Percentiles rank a stretch among this genome's conserved stretches.
Conservation (phyloP, 306 rosid species). For the Geum urbanum region DNA sequence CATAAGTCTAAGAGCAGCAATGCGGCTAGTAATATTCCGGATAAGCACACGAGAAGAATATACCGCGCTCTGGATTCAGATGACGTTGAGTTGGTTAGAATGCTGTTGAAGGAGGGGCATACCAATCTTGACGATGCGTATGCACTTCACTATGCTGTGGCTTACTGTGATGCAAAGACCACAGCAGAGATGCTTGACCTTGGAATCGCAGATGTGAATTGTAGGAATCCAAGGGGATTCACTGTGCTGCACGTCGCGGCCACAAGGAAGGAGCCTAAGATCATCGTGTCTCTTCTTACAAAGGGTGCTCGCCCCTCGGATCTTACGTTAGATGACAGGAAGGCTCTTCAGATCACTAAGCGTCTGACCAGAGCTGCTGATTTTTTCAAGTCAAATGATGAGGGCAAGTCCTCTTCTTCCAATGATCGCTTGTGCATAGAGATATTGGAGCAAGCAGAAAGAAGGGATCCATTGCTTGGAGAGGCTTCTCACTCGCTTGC, state of each 20-base stretch:
- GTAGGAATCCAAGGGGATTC: slow-evolving; percentile 47
- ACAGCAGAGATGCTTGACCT: slow-evolving; percentile 62
- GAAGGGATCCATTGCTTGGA: slow-evolving; percentile 59
- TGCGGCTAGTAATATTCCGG: slow-evolving; percentile 18
- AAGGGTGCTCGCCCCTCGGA: slow-evolving; percentile 65
- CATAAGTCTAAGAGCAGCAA: slow-evolving; percentile 12
- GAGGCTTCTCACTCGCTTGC: slow-evolving; percentile 70
- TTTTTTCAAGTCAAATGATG: slow-evolving; percentile 36
- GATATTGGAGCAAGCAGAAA: slow-evolving; percentile 75
- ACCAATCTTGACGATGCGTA: slow-evolving; percentile 52
- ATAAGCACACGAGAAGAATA: slow-evolving; percentile 58
- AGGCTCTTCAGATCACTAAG: slow-evolving; percentile 61
- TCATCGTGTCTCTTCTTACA: slow-evolving; percentile 58
- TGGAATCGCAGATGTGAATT: slow-evolving; percentile 50
- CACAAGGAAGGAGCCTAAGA: slow-evolving; percentile 51
- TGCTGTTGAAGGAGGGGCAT: slow-evolving; percentile 59
- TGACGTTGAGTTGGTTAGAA: slow-evolving; percentile 53
- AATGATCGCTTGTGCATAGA: slow-evolving; percentile 51
- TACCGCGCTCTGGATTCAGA: slow-evolving; percentile 65
- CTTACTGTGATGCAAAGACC: slow-evolving; percentile 58
- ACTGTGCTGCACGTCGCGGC: slow-evolving; percentile 63
- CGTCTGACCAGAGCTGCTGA: slow-evolving; percentile 44
- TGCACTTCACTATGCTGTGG: slow-evolving; percentile 68
- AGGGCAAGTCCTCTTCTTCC: slow-evolving; percentile 39
- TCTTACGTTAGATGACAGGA: slow-evolving; percentile 59